phyloP scores from a whole-genome alignment of 441 rosid species.

The Brassica hybrid region DNA sequence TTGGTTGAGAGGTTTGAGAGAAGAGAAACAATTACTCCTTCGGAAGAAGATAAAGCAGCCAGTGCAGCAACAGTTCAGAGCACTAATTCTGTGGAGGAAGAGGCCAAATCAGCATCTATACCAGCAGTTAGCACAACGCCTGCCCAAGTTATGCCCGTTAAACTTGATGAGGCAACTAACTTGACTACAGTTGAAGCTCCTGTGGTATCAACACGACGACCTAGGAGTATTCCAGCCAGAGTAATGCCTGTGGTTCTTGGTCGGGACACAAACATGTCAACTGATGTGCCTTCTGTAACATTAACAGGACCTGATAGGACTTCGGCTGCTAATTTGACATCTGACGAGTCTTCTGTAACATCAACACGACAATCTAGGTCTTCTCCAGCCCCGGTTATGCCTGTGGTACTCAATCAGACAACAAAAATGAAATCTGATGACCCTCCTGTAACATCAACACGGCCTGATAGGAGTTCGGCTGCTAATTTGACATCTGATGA shows the following conservation, averaged over 20 bases:
- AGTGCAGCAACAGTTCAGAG: conserved; percentile 20
- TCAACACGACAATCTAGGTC: conserved; percentile 24
- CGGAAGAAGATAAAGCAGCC: conserved; percentile 41
- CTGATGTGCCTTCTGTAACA: conserved; percentile 21
- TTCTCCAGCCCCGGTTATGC: conserved; percentile 8
- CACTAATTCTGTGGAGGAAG: conserved; percentile 18
- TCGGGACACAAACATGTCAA: conserved; percentile 9
- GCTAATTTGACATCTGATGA: too few relatives aligned
- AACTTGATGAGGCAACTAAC: conserved; percentile 36
- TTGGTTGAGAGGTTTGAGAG: conserved; percentile 93
- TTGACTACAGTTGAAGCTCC: conserved; percentile 22
- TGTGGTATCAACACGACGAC: conserved; percentile 18
- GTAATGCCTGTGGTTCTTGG: conserved; percentile 37
- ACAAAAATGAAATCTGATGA: conserved; percentile 6
- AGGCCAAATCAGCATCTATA: conserved; percentile 9
- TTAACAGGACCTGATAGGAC: conserved; percentile 18
- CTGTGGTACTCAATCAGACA: conserved; percentile 24
- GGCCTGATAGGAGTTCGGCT: too few relatives aligned
- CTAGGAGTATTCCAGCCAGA: conserved; percentile 22
- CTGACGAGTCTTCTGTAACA: conserved; percentile 19
- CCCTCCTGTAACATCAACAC: conserved; percentile 3
- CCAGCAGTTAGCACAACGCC: conserved; percentile 22
- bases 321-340: conserved; percentile 16
- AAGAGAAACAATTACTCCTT: conserved; percentile 52
- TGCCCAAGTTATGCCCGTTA: conserved; percentile 18